These are phyloP conservation scores for Fistulinella prunicolor DNA, from an alignment of 768 basidiomycete species.

Conservation along the genomic window DNA sequence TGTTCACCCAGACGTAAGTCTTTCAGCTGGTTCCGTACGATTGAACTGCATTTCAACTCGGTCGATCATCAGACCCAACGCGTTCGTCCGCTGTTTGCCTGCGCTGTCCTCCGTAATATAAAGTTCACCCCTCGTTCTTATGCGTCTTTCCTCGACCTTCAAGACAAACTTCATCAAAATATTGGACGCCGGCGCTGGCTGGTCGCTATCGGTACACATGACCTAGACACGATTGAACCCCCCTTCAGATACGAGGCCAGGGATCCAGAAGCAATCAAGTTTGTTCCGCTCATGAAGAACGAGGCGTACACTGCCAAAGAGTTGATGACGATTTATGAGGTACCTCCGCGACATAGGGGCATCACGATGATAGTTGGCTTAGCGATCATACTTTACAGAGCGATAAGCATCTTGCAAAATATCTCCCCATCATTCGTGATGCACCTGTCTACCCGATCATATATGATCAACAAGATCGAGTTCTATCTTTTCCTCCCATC, in stretches of 20 bases:
- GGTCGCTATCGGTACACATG: constrained; percentile 96
- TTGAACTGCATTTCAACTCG: neutral
- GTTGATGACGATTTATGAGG: constrained; percentile 93
- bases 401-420: constrained; percentile 87
- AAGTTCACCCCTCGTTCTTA: constrained; percentile 87
- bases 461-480: constrained; percentile 84
- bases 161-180: constrained; percentile 98
- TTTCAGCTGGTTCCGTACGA: neutral
- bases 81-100: constrained; percentile 89
- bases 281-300: constrained; percentile 79
- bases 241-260: constrained; percentile 88
- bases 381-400: constrained; percentile 44
- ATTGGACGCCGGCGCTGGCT: constrained; percentile 86
- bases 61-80: constrained; percentile 56
- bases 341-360: constrained; percentile 27
- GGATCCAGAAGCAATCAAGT: constrained; percentile 86
- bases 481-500: constrained; percentile 97
- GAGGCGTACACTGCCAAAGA: constrained; percentile 82
- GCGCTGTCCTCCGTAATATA: constrained; percentile 86
- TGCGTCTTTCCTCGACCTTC: constrained; percentile 97
- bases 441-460: constrained; percentile 97
- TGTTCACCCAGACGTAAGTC: constrained; percentile 67
- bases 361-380: neutral
- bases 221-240: constrained; percentile 81
- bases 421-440: constrained; percentile 90